Evolutionary conservation across 225 moss, liverwort and hornwort species (phyloP).

Genomic region (Pleurozium schreberi): DNA sequence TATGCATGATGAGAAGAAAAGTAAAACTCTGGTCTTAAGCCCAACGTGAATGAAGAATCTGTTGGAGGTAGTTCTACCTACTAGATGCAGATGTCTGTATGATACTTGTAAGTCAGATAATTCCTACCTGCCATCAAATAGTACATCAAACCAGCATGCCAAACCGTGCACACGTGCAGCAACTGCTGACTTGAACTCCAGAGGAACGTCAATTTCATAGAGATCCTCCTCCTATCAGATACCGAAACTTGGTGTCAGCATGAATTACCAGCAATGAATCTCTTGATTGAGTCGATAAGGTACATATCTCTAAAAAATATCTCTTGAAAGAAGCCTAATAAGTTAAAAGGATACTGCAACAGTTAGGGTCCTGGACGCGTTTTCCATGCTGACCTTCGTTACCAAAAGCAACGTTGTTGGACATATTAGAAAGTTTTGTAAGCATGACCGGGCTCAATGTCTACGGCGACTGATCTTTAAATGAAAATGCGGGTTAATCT

Average conservation of each 20-base stretch:
- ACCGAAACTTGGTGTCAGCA: neutral
- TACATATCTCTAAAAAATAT: neutral
- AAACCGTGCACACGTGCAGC: slow-evolving; percentile 29
- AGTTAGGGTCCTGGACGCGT: neutral
- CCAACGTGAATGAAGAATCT: neutral
- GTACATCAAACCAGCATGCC: neutral
- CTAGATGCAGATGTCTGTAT: neutral
- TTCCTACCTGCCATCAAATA: slow-evolving; percentile 47
- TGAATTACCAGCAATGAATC: neutral
- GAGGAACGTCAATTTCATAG: slow-evolving; percentile 43
- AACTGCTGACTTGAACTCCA: slow-evolving; percentile 43
- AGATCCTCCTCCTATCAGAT: slow-evolving; percentile 51
- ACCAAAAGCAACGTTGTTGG: neutral
- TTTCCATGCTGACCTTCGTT: neutral
- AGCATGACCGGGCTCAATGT: neutral
- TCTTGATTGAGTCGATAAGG: neutral
- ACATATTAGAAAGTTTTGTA: neutral
- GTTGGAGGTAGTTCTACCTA: neutral
- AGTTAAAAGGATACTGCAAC: neutral
- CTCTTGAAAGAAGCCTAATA: neutral
- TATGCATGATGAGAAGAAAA: neutral
- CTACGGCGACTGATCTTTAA: neutral
- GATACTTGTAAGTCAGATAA: neutral
- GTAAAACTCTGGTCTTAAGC: neutral
- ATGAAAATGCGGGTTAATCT: neutral